These are phyloP conservation scores for Amorphotheca resinae DNA, from an alignment of 495 filamentous ascomycete species.

Conservation along the genomic window DNA sequence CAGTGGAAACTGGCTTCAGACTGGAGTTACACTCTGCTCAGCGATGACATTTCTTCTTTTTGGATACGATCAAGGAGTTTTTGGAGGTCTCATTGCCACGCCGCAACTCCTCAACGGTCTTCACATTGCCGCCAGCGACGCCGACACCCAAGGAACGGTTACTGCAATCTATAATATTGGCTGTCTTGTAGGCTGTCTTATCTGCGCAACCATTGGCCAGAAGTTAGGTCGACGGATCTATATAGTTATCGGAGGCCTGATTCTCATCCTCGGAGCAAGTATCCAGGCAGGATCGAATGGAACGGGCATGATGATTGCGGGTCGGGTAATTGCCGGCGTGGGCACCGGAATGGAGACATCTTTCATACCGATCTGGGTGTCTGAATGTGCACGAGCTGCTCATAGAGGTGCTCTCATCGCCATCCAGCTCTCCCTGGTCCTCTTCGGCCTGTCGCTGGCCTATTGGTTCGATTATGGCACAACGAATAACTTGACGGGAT, in stretches of 20 bases:
- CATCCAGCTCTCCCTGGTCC: conserved; percentile 63
- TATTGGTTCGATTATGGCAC: conserved; percentile 74
- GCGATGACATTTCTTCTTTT: too few species aligned
- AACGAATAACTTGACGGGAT: conserved; percentile 39
- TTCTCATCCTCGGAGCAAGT: too few species aligned
- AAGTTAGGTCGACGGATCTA: too few species aligned
- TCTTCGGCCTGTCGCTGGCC: conserved; percentile 58
- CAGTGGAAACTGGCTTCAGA: too few species aligned
- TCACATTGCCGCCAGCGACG: too few species aligned
- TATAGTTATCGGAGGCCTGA: too few species aligned
- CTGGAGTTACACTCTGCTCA: too few species aligned
- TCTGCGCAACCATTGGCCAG: conserved; percentile 53
- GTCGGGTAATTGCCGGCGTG: conserved; percentile 55
- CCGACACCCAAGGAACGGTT: conserved; percentile 60
- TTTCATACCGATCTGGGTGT: conserved; percentile 65
- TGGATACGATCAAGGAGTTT: too few species aligned
- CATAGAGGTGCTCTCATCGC: conserved; percentile 70
- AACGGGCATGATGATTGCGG: conserved; percentile 48
- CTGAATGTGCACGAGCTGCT: conserved; percentile 36
- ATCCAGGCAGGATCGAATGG: conserved; percentile 54
- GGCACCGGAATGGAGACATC: conserved; percentile 65
- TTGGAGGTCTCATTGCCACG: too few species aligned
- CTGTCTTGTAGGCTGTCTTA: conserved; percentile 58
- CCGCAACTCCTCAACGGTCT: too few species aligned
- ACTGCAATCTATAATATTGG: conserved; percentile 73